Evolutionary conservation across 768 basidiomycete species (phyloP), one percentile per base, ranked within the genome.

Genomic region (Mycena leptocephala): DNA sequence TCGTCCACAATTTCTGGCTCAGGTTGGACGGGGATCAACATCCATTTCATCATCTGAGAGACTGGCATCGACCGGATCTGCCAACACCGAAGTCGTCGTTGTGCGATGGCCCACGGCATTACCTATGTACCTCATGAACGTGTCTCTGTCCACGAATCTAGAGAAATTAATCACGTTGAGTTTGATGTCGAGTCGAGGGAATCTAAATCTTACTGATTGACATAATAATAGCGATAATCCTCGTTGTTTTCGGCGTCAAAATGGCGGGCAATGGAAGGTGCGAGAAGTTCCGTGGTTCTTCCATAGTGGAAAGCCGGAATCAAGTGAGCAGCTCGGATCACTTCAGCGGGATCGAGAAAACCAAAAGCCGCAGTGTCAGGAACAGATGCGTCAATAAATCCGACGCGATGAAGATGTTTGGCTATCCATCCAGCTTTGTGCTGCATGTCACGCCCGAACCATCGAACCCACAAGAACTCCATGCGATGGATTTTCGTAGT

Each of bases 381-480:
- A 2, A 2, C 51, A 11, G 24, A 53, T 13, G 51, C 24, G 20
- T 61, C 59, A 24, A 61, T 20, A 33, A 61, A 61, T 22, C 59
- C 62, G 3, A 46, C 1, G 39, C 65, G 46, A 67, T 53, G n/a
- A 18, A 35, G 65, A 1, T 32, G 65, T 28, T 67, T 53, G 1
- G 30, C 8, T 0, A 22, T 35, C 65, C 65, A 67, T 8, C 65
- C 65, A 0, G 18, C 46, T 8, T 20, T 0, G 14, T 35, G 28
- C 4, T 24, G 22, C 22, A 67, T 10, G 22, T 67, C 65, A 3
- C 48, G 65, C 3, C 46, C n/a, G n/a, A n/a, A n/a, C n/a, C n/a
- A n/a, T n/a, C n/a, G n/a, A n/a, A n/a, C n/a, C n/a, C n/a, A n/a
- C 33, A 53, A 53, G 28, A 70, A 70, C 16, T 70, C 56, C 69